A percentile compares a stretch with the other conserved stretches of the same genome.
Conservation (phyloP, 2,329 filamentous ascomycete species). For the Apiospora arundinis region DNA sequence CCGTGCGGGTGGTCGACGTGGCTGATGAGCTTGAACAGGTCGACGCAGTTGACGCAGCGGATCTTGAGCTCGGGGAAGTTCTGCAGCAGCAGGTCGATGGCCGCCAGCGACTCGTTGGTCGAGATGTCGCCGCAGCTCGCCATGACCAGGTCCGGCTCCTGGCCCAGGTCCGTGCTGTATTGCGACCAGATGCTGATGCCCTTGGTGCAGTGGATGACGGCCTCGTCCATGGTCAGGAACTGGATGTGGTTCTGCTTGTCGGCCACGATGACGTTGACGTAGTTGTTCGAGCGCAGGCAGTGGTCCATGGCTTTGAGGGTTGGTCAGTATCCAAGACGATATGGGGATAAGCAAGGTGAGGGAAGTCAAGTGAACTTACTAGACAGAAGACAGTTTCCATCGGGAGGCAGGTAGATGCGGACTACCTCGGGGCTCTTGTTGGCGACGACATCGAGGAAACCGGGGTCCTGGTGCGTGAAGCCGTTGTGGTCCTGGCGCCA, state of each 20-base stretch:
- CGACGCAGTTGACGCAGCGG: slow-evolving; percentile 80
- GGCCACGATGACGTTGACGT: slow-evolving; percentile 81
- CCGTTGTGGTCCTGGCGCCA: slow-evolving; percentile 87
- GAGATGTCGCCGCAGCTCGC: slow-evolving; percentile 77
- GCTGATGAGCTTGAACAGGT: slow-evolving; percentile 80
- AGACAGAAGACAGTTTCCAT: slow-evolving; percentile 79
- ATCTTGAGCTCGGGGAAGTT: slow-evolving; percentile 76
- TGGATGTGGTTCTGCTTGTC: slow-evolving; percentile 83
- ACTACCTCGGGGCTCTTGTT: slow-evolving; percentile 84
- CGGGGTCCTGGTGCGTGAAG: slow-evolving; percentile 82
- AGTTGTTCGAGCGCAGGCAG: slow-evolving; percentile 75
- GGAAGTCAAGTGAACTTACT: slow-evolving; percentile 28
- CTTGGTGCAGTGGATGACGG: slow-evolving; percentile 78
- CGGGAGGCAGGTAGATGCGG: slow-evolving; percentile 80
- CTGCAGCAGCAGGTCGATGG: slow-evolving; percentile 74
- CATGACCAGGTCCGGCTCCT: slow-evolving; percentile 77
- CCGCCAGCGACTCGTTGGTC: slow-evolving; percentile 76
- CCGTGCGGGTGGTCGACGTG: slow-evolving; percentile 76
- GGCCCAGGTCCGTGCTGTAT: slow-evolving; percentile 73
- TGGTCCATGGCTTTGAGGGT: slow-evolving; percentile 81
- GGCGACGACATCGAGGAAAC: slow-evolving; percentile 79
- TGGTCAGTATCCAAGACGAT: background rate
- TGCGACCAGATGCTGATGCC: slow-evolving; percentile 80
- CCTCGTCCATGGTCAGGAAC: slow-evolving; percentile 75
- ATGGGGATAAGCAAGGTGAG: too few species aligned